These are phyloP conservation scores for Saccharomycopsis sp. DNA, from an alignment of 805 yeast species.

Conservation along the genomic window DNA sequence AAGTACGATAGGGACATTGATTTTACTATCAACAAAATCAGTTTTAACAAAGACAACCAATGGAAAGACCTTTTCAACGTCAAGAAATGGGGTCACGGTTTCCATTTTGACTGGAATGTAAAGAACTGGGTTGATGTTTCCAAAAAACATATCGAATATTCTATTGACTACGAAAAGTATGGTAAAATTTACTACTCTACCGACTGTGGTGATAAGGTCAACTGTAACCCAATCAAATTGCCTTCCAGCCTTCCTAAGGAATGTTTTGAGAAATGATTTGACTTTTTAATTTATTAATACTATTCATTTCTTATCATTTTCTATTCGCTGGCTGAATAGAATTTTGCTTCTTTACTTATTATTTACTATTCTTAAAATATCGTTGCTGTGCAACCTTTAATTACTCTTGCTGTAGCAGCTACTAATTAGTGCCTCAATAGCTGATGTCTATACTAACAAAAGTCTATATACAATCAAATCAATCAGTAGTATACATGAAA, in stretches of 20 bases:
- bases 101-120: conserved; percentile 17
- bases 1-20: background rate
- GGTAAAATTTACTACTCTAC: conserved; percentile 12
- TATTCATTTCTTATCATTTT: background rate
- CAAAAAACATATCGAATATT: conserved; percentile 13
- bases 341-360: background rate
- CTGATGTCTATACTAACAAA: no score
- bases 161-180: conserved; percentile 11
- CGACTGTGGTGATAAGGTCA: conserved; percentile 5
- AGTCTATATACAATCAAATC: background rate
- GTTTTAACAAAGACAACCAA: background rate
- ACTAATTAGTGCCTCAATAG: no score
- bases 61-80: background rate
- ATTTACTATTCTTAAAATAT: no score
- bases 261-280: background rate
- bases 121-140: conserved; percentile 11
- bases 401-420: background rate
- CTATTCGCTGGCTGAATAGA: background rate
- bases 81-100: conserved; percentile 9
- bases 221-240: background rate
- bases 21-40: background rate
- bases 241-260: background rate
- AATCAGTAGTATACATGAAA: conserved; percentile 39
- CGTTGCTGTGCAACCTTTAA: no score
- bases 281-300: no score